Conservation (phyloP, 176 grass and related monocot genomes). For the Bromus sterilis region DNA sequence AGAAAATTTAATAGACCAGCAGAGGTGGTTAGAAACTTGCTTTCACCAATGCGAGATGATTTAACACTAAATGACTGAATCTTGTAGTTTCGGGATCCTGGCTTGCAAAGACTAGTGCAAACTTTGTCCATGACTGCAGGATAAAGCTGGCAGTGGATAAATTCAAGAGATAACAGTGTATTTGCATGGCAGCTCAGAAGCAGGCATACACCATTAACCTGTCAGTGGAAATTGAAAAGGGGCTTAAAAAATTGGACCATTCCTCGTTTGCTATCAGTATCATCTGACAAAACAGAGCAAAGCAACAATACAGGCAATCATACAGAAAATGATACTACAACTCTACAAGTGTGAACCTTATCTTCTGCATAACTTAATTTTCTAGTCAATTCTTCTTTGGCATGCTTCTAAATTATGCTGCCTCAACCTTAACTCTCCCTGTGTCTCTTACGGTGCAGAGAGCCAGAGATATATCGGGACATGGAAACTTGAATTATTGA, state of each 20-base stretch:
- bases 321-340: not conserved
- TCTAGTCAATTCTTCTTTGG: not conserved
- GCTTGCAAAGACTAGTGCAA: constrained; percentile 22
- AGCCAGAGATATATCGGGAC: not conserved
- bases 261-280: not conserved
- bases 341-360: not conserved
- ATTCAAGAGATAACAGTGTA: constrained; percentile 51
- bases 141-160: constrained; percentile 45
- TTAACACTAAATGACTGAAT: constrained; percentile 36
- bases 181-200: constrained; percentile 43
- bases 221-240: constrained; percentile 19
- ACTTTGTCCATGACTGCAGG: constrained; percentile 43
- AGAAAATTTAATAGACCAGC: constrained; percentile 39
- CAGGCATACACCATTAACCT: constrained; percentile 40
- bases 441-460: not conserved
- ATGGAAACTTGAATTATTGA: not conserved
- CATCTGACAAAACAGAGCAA: not conserved
- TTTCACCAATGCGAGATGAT: constrained; percentile 39
- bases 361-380: not conserved
- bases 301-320: not conserved
- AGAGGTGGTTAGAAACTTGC: constrained; percentile 11
- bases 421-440: not conserved
- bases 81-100: constrained; percentile 24
- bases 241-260: not conserved
- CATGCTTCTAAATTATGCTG: not conserved